Base-by-base conservation (phyloP, 2,329 filamentous ascomycete species). In the Paraphoma sp. region DNA sequence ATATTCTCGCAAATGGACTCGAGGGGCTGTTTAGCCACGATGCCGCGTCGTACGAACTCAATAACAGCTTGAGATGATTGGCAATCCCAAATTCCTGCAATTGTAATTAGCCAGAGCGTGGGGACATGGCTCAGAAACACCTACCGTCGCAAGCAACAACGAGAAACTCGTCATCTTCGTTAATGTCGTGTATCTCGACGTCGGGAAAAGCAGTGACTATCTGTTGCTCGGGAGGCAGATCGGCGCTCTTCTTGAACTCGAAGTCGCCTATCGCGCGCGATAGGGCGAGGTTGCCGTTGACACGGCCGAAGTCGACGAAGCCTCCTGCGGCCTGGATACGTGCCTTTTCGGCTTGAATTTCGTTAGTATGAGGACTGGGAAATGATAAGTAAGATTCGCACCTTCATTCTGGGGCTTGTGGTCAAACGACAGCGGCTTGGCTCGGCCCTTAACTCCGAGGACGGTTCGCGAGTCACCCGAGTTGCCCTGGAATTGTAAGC, bases 361-460 rank as follows among this genome's bases (percentile, higher is more conserved):
- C 29, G 56, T 74, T 44, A 73, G 64, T 52, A 44, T 55, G 40
- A 16, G 3, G 8, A 14, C 40, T 14, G 40, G 16, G 11, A 17
- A 16, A n/a, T 3, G 5, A 53, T 5, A 6, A 11, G 9, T 2
- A 28, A 49, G 42, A 46, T 45, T 64, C 33, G 33, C 55, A 75
- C 93, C 92, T 86, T 99, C 95, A 69, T 98, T 97, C 78, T 97
- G 93, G 42, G 95, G 95, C 82, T 99, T 99, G 84, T 99, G 95
- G 78, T 99, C 95, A 75, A 96, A 96, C n/a, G 95, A 99, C 58
- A 99, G 84, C 50, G 95, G 95, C 82, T 98, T 99, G 67, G 95
- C 95, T 71, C 95, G 87, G 65, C 95, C 95, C 82, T 98, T 99
- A 73, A 99, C 92, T 70, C 95, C 95, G 64, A 99, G 81, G 28